Conservation (phyloP, 108 stramenopile genomes). For the Skeletonema costatum region DNA sequence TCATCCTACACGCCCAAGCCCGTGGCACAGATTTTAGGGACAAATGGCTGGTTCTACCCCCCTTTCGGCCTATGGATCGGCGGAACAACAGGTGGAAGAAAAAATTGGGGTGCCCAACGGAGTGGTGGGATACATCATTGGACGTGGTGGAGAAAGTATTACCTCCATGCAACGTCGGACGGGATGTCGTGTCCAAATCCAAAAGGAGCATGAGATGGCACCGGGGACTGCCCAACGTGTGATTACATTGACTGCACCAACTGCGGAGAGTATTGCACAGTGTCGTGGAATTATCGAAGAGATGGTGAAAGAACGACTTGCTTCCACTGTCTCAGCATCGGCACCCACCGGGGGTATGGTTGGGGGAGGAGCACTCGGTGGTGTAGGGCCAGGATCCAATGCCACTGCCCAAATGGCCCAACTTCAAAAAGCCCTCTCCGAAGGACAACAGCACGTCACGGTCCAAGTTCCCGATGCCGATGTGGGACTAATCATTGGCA, state of each 20-base stretch:
- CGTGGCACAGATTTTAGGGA: slow-evolving; percentile 78
- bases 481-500: slow-evolving; percentile 98
- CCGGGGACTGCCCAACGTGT: slow-evolving; percentile 80
- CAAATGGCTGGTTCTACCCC: slow-evolving; percentile 35
- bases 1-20: slow-evolving; percentile 70
- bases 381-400: slow-evolving; percentile 31
- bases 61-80: slow-evolving; percentile 48
- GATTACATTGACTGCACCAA: slow-evolving; percentile 78
- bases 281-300: slow-evolving; percentile 80
- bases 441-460: slow-evolving; percentile 75
- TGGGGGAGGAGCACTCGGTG: not conserved
- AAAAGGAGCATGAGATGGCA: slow-evolving; percentile 78
- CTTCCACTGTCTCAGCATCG: slow-evolving; percentile 34
- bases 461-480: slow-evolving; percentile 87
- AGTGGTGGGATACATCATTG: slow-evolving; percentile 85
- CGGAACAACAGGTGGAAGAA: slow-evolving; percentile 67
- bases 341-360: not conserved
- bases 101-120: slow-evolving; percentile 83
- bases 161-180: slow-evolving; percentile 41
- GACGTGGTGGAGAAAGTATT: slow-evolving; percentile 91
- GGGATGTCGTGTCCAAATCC: slow-evolving; percentile 33
- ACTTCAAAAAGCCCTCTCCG: slow-evolving; percentile 70
- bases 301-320: slow-evolving; percentile 78
- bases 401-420: slow-evolving; percentile 55
- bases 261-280: slow-evolving; percentile 70